Percentiles rank a stretch among this genome's conserved stretches.
phyloP scores from a whole-genome alignment of 257 asterid genomes.

The Solanum virginianum region DNA sequence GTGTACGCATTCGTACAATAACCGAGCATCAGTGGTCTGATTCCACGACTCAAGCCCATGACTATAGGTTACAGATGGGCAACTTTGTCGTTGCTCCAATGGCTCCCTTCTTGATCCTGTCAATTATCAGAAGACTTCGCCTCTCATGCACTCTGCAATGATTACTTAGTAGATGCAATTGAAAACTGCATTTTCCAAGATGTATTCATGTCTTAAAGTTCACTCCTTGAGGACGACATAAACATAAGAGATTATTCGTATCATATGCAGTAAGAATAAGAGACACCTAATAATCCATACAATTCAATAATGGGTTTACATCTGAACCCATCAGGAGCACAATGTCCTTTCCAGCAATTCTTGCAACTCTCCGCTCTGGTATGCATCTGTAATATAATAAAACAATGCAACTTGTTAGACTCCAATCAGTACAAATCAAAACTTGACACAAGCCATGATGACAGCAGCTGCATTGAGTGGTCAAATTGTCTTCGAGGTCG shows the following conservation, averaged over 20 bases:
- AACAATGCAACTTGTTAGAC: conserved; percentile 3
- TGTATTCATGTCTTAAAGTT: neutral
- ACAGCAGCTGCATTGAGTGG: neutral
- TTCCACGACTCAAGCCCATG: neutral
- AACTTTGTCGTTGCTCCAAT: neutral
- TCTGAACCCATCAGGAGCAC: conserved; percentile 27
- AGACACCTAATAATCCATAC: neutral
- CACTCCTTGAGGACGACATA: neutral
- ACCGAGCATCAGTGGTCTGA: neutral
- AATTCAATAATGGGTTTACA: neutral
- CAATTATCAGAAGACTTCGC: neutral
- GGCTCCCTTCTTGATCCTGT: neutral
- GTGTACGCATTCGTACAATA: neutral
- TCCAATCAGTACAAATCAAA: neutral
- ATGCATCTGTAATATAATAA: conserved; percentile 43
- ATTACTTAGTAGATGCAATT: neutral
- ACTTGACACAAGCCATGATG: neutral
- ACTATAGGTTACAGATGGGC: neutral
- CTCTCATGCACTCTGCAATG: neutral
- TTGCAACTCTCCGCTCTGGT: conserved; percentile 69
- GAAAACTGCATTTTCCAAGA: neutral
- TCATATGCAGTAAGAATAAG: neutral
- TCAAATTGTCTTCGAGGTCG: neutral
- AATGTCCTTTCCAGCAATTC: conserved; percentile 49
- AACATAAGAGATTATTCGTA: neutral